Conservation (phyloP, 768 basidiomycete genomes). For the Lactarius pseudohatsudake region DNA sequence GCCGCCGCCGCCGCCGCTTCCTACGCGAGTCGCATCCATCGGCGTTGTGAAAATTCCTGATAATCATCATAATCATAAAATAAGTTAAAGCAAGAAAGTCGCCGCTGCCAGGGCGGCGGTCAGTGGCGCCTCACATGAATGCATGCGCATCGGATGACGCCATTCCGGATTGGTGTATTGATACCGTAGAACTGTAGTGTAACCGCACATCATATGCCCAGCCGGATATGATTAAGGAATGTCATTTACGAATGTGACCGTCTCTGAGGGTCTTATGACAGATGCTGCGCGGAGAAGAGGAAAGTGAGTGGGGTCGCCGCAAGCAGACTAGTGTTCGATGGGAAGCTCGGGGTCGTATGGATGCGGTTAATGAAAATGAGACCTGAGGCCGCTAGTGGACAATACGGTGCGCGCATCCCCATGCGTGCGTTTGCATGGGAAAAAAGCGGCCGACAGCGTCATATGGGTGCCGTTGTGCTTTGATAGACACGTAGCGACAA, state of each 20-base stretch:
- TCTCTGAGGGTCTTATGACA: background rate
- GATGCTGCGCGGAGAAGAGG: background rate
- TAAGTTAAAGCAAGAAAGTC: background rate
- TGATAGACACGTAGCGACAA: constrained; percentile 2
- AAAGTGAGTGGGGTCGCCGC: background rate
- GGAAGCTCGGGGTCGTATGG: background rate
- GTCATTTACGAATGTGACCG: background rate
- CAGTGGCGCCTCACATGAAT: constrained; percentile 1
- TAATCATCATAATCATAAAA: constrained; percentile 2
- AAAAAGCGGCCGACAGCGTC: constrained; percentile 1
- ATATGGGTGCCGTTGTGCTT: constrained; percentile 1
- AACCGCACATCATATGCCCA: background rate
- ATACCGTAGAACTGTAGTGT: background rate
- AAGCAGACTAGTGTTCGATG: background rate
- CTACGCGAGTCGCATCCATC: constrained; percentile 5
- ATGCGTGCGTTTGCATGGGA: background rate
- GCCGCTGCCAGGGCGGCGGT: background rate
- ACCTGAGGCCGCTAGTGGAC: background rate
- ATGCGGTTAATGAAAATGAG: background rate
- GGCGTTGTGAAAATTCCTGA: constrained; percentile 2
- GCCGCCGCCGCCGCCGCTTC: background rate
- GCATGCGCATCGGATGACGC: background rate
- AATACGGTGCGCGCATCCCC: background rate
- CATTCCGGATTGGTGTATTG: background rate
- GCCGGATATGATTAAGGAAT: background rate